These are phyloP conservation scores for Solanum pennellii DNA, from an alignment of 257 asterid species.

Conservation along the genomic window DNA sequence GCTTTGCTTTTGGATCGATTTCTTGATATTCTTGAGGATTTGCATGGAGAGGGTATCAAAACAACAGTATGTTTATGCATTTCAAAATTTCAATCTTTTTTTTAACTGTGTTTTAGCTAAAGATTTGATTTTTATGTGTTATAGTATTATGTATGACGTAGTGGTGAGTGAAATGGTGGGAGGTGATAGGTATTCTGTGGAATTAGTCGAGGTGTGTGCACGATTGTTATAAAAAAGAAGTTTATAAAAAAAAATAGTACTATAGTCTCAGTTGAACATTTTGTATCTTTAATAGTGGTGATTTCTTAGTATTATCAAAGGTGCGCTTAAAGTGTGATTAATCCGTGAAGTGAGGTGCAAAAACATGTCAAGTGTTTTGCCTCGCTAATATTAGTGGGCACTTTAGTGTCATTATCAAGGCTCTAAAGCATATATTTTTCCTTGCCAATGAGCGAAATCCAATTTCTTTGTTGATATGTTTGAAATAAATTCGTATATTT, in stretches of 20 bases:
- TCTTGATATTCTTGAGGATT: conserved; percentile 39
- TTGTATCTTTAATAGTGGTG: background rate
- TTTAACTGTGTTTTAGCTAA: background rate
- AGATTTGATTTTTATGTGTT: background rate
- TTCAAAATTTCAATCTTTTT: background rate
- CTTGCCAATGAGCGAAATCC: background rate
- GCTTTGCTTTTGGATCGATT: conserved; percentile 41
- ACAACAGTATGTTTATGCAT: conserved; percentile 21
- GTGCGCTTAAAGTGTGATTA: background rate
- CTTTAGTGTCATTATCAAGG: background rate
- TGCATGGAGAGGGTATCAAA: conserved; percentile 38
- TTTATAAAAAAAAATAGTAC: background rate
- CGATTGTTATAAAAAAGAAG: background rate
- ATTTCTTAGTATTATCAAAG: background rate
- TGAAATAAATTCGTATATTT: background rate
- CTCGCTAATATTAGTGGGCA: background rate
- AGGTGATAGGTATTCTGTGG: background rate
- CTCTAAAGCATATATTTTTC: background rate
- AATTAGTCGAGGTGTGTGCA: background rate
- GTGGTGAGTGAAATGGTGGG: background rate
- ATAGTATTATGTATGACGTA: background rate
- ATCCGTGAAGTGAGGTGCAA: background rate
- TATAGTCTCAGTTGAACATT: background rate
- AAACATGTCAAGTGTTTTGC: background rate
- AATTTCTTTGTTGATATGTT: background rate